A percentile compares a stretch with the other conserved stretches of the same genome.
These are phyloP conservation scores for Termitomyces sp. DNA, from an alignment of 768 basidiomycete genomes.

Conservation along the genomic window DNA sequence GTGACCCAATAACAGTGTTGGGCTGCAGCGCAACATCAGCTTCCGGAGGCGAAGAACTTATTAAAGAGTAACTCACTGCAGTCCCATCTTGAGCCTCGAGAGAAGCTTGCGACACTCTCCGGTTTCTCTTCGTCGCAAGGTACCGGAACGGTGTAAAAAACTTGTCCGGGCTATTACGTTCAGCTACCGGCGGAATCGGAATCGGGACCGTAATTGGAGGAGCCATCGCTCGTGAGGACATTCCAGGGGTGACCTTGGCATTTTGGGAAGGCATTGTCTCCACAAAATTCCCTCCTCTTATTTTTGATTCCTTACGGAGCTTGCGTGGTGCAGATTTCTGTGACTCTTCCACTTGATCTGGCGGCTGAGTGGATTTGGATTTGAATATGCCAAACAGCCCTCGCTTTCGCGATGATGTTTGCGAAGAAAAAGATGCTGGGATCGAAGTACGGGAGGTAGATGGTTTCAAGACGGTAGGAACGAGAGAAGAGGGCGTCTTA, in stretches of 20 bases:
- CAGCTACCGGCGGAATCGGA: conserved; percentile 22
- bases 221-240: conserved; percentile 8
- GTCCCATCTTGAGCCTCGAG: conserved; percentile 78
- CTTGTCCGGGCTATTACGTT: conserved; percentile 35
- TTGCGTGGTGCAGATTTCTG: conserved; percentile 6
- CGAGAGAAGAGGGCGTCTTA: conserved; percentile 61
- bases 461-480: conserved; percentile 39
- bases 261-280: neutral
- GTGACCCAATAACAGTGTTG: conserved; percentile 71
- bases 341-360: conserved; percentile 17
- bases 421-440: conserved; percentile 31
- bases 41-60: conserved; percentile 3
- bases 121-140: conserved; percentile 49
- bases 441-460: conserved; percentile 33
- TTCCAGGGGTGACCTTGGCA: conserved; percentile 6
- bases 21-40: conserved; percentile 31
- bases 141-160: conserved; percentile 63
- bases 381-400: conserved; percentile 32
- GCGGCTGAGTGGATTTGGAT: conserved; percentile 17
- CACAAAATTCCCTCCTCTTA: neutral
- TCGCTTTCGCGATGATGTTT: conserved; percentile 32
- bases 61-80: conserved; percentile 44
- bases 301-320: conserved; percentile 16
- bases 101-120: conserved; percentile 68
- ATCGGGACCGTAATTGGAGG: conserved; percentile 22